Conservation (phyloP, 257 asterid genomes). For the Gentiana dahurica region DNA sequence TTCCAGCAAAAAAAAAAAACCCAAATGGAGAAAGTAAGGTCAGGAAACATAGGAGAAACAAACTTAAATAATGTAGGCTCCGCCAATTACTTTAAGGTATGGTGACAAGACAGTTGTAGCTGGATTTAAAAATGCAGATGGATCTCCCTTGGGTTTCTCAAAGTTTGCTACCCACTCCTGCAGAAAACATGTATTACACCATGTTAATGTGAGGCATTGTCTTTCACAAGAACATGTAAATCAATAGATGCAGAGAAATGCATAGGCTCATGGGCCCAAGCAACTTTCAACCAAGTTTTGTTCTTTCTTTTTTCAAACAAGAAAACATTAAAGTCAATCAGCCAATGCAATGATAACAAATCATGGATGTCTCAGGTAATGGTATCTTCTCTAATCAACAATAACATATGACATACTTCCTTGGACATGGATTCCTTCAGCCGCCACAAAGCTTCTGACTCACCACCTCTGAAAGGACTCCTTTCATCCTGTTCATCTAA, state of each 20-base stretch:
- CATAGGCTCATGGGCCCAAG: neutral
- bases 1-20: conserved; percentile 29
- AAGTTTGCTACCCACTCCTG: conserved; percentile 92
- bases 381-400: neutral
- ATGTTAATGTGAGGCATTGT: neutral
- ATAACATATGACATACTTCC: conserved; percentile 34
- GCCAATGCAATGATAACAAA: neutral
- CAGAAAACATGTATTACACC: conserved; percentile 10
- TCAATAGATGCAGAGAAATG: neutral
- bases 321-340: neutral
- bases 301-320: neutral
- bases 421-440: conserved; percentile 54
- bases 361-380: neutral
- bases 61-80: conserved; percentile 1
- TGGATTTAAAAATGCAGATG: conserved; percentile 75
- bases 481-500: conserved; percentile 40
- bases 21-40: conserved; percentile 20
- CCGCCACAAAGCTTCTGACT: conserved; percentile 83
- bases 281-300: neutral
- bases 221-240: neutral
- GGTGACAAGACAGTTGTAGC: conserved; percentile 94
- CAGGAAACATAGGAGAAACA: conserved; percentile 14
- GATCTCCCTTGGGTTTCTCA: conserved; percentile 98
- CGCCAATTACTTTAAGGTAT: conserved; percentile 58
- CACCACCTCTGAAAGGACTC: conserved; percentile 90